Base-by-base conservation (phyloP, 2,329 filamentous ascomycete genomes). In the Diaporthe humulicola region DNA sequence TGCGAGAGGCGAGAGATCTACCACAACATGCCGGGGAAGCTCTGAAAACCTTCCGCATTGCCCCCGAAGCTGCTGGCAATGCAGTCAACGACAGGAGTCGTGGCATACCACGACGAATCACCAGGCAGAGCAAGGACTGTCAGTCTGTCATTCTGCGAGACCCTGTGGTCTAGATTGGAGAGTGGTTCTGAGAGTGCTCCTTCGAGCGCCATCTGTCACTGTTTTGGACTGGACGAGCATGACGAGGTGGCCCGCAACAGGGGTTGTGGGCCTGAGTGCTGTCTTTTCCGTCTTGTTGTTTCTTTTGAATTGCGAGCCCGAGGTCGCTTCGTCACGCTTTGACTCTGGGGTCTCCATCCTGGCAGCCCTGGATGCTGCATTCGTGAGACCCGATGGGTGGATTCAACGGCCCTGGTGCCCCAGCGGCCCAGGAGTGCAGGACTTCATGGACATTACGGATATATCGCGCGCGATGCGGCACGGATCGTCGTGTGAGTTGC, bases 331-430 rank as follows among this genome's bases (percentile, higher is more conserved):
- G 22, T 54, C 33, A 52, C 64, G 64, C 45, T 54, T 40, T 69
- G 64, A 69, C 64, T 69, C 64, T 54, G 48, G 64, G 64, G 64
- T 69, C 48, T 69, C 64, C 48, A 54, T 69, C 48, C 64, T 69
- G 48, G 48, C 14, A 40, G 64, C 33, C 48, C 64, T 69, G 48
- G 48, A 14, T 54, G 64, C 33, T 40, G 64, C 64, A 69, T 54
- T 69, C 45, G 64, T 40, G 48, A 69, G 64, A 69, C 64, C 48
- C 33, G 64, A 40, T 40, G 64, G 30, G 64, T 69, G 64, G 48
- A 52, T 54, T 69, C 64, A 54, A 33, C 19, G 45, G 33, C 33
- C 64, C 48, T 40, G 48, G 48, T 40, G 33, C 45, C 38, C 48
- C 30, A 52, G 22, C 14, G 61, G 28, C 6, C 61, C 60, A 67